Evolutionary conservation across 163 green algal genomes (phyloP).

Genomic region (Scenedesmus sp.): DNA sequence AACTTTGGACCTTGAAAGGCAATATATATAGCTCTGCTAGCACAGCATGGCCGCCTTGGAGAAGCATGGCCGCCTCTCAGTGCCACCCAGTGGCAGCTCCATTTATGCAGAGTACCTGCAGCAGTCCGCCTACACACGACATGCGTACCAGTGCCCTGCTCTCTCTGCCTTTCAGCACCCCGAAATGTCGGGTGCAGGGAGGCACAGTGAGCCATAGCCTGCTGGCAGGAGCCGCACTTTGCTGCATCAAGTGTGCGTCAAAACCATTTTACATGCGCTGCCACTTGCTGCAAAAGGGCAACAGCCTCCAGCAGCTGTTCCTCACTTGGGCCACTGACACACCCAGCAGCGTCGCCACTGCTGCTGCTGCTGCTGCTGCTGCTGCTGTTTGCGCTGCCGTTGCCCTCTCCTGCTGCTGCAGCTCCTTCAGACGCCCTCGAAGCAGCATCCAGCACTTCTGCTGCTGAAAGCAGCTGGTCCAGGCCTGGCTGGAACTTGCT

Average conservation of each 20-base stretch:
- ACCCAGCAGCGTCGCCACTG: not conserved
- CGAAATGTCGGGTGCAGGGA: too few relatives aligned
- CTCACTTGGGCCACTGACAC: not conserved
- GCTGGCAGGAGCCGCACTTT: not conserved
- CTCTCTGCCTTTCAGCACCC: too few relatives aligned
- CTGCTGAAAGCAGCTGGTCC: slow-evolving; percentile 25
- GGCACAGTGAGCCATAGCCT: too few relatives aligned
- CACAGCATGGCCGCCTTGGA: too few relatives aligned
- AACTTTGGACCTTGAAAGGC: too few relatives aligned
- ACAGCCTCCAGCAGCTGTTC: not conserved
- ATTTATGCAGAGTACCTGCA: too few relatives aligned
- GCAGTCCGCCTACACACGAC: too few relatives aligned
- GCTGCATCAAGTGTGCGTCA: not conserved
- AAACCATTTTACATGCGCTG: not conserved
- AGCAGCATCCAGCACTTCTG: not conserved
- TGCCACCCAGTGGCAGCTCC: too few relatives aligned
- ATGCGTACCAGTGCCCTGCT: too few relatives aligned
- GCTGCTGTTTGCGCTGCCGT: not conserved
- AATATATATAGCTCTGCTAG: too few relatives aligned
- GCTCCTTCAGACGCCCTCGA: not conserved
- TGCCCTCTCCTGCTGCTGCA: not conserved
- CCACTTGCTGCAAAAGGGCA: not conserved
- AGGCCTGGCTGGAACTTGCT: not conserved
- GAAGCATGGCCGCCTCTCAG: too few relatives aligned
- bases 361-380: not conserved